A percentile compares a stretch with the other conserved stretches of the same genome.
Conservation (phyloP, 1,284 basidiomycete species). For the Microbotryomycetes sp. region DNA sequence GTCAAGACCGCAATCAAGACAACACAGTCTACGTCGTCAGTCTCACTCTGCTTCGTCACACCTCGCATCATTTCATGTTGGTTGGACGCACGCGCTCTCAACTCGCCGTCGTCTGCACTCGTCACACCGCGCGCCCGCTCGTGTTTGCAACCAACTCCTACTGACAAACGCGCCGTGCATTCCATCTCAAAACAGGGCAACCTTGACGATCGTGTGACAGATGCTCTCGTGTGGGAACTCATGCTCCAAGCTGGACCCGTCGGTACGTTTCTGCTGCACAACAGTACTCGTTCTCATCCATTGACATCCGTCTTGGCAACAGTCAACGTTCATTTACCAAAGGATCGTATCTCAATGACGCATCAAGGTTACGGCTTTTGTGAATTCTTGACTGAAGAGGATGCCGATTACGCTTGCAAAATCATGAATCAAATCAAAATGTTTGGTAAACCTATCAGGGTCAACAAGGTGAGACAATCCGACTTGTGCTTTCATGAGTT, state of each 20-base stretch:
- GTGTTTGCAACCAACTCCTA: no score
- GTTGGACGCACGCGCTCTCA: background rate
- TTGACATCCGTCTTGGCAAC: background rate
- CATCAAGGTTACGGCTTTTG: slow-evolving; percentile 99
- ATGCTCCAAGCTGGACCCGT: slow-evolving; percentile 98
- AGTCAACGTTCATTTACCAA: slow-evolving; percentile 99
- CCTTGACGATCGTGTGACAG: slow-evolving; percentile 87
- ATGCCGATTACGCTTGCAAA: slow-evolving; percentile 98
- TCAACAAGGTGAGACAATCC: slow-evolving; percentile 72
- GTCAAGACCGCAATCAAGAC: slow-evolving; percentile 53
- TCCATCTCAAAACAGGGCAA: slow-evolving; percentile 92
- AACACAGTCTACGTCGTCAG: slow-evolving; percentile 86
- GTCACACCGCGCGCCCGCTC: no score
- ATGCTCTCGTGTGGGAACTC: slow-evolving; percentile 94
- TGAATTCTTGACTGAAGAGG: slow-evolving; percentile 95
- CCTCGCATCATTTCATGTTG: background rate
- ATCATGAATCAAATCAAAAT: slow-evolving; percentile 99
- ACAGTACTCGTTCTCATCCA: background rate
- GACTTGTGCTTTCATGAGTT: background rate
- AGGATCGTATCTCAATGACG: slow-evolving; percentile 94
- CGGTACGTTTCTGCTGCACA: slow-evolving; percentile 53
- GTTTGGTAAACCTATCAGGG: slow-evolving; percentile 95
- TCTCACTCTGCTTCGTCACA: slow-evolving; percentile 3
- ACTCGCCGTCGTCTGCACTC: no score
- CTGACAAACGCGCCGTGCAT: no score